phyloP scores from a whole-genome alignment of 2,329 filamentous ascomycete species.

The Cytospora mali region DNA sequence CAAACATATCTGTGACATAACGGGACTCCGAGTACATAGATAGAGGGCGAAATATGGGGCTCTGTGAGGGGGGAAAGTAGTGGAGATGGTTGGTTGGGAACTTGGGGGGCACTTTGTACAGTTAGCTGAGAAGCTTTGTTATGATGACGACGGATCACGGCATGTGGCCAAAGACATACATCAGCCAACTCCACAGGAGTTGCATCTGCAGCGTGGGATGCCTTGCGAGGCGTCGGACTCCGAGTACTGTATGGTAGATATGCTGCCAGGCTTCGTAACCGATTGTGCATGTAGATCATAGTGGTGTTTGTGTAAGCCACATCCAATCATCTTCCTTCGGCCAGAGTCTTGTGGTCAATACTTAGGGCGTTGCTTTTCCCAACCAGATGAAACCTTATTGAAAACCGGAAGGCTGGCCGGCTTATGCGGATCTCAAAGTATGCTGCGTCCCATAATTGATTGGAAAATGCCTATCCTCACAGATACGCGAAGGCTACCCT shows the following conservation, averaged over 20 bases:
- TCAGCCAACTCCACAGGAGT: slow-evolving; percentile 16
- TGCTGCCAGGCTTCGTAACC: slow-evolving; percentile 14
- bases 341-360: slow-evolving; percentile 18
- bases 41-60: slow-evolving; percentile 7
- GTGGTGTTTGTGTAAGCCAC: neutral
- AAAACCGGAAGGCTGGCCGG: neutral
- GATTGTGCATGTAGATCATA: slow-evolving; percentile 3
- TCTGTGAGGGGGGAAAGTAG: neutral
- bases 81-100: slow-evolving; percentile 6
- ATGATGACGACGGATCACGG: slow-evolving; percentile 13
- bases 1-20: slow-evolving; percentile 20
- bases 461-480: neutral
- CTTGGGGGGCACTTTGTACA: neutral
- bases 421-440: neutral
- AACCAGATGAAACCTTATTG: neutral
- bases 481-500: too few relatives aligned
- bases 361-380: slow-evolving; percentile 2
- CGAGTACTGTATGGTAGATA: neutral
- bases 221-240: neutral
- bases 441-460: neutral
- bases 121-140: neutral
- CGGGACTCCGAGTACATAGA: slow-evolving; percentile 2
- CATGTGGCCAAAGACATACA: slow-evolving; percentile 15
- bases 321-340: slow-evolving; percentile 6
- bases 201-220: slow-evolving; percentile 19